A percentile compares a stretch with the other conserved stretches of the same genome.
Conservation (phyloP, 257 asterid genomes). For the Solanum clarkiae region DNA sequence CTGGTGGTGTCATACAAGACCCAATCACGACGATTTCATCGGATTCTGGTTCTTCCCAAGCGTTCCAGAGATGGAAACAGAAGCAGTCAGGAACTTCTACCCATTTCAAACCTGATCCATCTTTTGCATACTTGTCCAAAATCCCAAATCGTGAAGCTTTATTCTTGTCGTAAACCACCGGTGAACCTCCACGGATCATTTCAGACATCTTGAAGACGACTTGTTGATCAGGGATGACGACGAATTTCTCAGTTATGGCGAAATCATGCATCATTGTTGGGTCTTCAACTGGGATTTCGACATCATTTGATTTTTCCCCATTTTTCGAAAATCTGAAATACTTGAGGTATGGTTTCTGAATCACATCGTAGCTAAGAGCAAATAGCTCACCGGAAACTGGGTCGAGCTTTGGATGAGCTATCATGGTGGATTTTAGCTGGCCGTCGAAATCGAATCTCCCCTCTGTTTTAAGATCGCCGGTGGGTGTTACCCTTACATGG, state of each 20-base stretch:
- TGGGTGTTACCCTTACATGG: constrained; percentile 49
- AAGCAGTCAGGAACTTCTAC: constrained; percentile 80
- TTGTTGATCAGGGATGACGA: constrained; percentile 84
- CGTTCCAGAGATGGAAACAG: constrained; percentile 95
- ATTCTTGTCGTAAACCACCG: constrained; percentile 64
- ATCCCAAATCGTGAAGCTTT: constrained; percentile 72
- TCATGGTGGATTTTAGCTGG: constrained; percentile 68
- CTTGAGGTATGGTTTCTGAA: constrained; percentile 76
- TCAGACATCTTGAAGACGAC: constrained; percentile 90
- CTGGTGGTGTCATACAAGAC: constrained; percentile 99
- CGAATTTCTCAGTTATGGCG: constrained; percentile 79
- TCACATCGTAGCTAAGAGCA: constrained; percentile 82
- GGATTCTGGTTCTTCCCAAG: constrained; percentile 90
- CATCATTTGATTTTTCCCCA: constrained; percentile 65
- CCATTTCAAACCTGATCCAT: constrained; percentile 44
- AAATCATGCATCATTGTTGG: constrained; percentile 99
- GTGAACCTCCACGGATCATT: constrained; percentile 90
- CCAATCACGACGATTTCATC: constrained; percentile 88
- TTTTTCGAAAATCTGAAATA: constrained; percentile 50
- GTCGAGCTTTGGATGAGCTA: constrained; percentile 94
- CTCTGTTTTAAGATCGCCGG: constrained; percentile 66
- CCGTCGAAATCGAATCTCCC: constrained; percentile 48
- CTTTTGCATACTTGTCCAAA: constrained; percentile 41
- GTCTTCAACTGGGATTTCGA: constrained; percentile 69
- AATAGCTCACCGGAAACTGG: constrained; percentile 81